Evolutionary conservation across 164 flowering plant genomes (phyloP), one percentile per base, ranked within the genome.

Genomic region (Nymphaea thermarum): DNA sequence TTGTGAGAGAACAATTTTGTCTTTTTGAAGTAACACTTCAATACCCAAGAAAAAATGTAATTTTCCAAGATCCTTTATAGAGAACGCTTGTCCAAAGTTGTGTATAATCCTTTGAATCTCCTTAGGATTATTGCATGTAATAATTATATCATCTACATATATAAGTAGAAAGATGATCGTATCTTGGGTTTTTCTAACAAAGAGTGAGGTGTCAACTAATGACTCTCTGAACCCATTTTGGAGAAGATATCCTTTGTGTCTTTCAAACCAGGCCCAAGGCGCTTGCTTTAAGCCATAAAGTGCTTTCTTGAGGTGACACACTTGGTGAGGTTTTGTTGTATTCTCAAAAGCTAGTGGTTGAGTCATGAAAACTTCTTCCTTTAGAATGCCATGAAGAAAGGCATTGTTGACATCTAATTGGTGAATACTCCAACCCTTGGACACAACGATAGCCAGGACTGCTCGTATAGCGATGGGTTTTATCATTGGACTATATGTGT

Each of bases 251-350:
- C 11, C 10, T 3, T 6, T 4, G 41, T 45, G 43, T 11, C 6
- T 14, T 4, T 45, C 25, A 51, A 41, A 66, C 68, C 60, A 2
- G 2, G 60, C 60, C 1, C 60, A 2, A 2, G 60, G 60, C 1
- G 60, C 60, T 16, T 66, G 68, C 51, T 66, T 66, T 41, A 66
- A 60, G 60, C 60, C 68, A 66, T 66, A 66, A 6, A 66, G 7
- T 3, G 68, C 68, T 1, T 66, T 66, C 41, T 41, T 25, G 6
- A 66, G 60, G 43, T 66, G 43, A 43, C 43, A 44, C 10, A 66
- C 68, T 45, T 47, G 41, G 60, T 2, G 12, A 5, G 68, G 68
- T 3, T n/a, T 5, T 6, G 2, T 4, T 2, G 43, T 57, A 45
- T 66, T 60, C n/a, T 17, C 42, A 51, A 66, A 66, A 2, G 60